Base-by-base conservation (phyloP, 371 early-diverging fungal genomes). In the Apophysomyces elegans region DNA sequence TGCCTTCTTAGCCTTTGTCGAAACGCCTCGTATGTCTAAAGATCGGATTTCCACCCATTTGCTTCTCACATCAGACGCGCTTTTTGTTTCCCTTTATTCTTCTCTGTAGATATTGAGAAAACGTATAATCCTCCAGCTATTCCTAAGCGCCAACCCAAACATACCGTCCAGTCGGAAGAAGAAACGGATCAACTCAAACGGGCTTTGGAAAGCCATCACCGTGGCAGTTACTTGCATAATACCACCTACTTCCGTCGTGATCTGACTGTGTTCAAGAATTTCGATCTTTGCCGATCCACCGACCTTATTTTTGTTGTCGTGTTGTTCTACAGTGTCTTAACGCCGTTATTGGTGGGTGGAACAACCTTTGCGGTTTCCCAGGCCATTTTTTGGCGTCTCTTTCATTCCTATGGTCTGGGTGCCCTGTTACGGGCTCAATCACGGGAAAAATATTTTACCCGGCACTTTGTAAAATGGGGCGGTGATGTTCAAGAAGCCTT, bases 391-490 rank as follows among this genome's bases (percentile, higher is more conserved):
- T 98, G 99, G 99, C 86, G 95, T 12, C 66, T 93, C 37, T 76
- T 94, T 64, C 92, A 95, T 72, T 91, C 95, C 4, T 87, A 88
- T 63, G 91, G 87, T 0, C 84, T 94, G 18, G 97, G 98, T 21
- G 62, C 71, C 4, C 72, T 97, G 16, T 81, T 98, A 63, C 82
- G 80, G 39, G 74, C 83, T 50, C 98, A 98, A 73, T 93, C 93
- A 58, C 77, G 78, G 9, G 74, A 78, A 68, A 93, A 94, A 71
- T 86, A 87, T 43, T 96, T 95, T 72, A 97, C 93, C 5, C 88
- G 93, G 58, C 95, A 95, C 79, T 97, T 93, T 68, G 93, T 98
- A 71, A 94, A 92, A 73, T 90, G 88, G 74, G 99, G 99, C 16
- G 93, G 91, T 12, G 90, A 88, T 57, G 82, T 86, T 11, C 82